These are phyloP conservation scores for Ophiostoma sp. DNA, from an alignment of 2,329 filamentous ascomycete genomes.

Conservation along the genomic window DNA sequence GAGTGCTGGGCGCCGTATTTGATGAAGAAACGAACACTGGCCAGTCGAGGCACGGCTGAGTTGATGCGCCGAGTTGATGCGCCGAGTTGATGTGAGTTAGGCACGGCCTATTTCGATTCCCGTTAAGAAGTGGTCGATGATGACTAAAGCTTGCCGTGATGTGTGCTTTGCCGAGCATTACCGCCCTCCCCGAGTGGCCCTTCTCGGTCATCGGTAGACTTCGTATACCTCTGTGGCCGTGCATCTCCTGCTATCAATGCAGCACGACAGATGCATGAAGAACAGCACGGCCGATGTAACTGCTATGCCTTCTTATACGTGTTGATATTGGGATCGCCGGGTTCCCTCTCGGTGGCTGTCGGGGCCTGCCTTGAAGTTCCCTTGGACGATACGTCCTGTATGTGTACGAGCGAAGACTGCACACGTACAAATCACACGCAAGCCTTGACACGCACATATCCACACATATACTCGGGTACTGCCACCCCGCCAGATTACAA, in stretches of 20 bases:
- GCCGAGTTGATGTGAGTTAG: too few species aligned
- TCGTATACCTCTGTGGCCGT: not conserved
- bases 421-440: not conserved
- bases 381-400: not conserved
- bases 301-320: conserved; percentile 1
- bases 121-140: too few species aligned
- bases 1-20: too few species aligned
- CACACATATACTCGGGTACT: not conserved
- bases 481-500: not conserved
- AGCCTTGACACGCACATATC: not conserved
- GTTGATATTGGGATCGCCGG: conserved; percentile 1
- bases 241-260: not conserved
- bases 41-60: too few species aligned
- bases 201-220: too few species aligned
- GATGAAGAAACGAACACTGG: too few species aligned
- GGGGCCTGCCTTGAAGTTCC: not conserved
- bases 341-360: not conserved
- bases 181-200: too few species aligned
- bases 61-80: too few species aligned
- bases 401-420: not conserved
- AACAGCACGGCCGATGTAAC: not conserved
- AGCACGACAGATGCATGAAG: not conserved
- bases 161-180: too few species aligned
- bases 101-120: too few species aligned
- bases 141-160: too few species aligned